Evolutionary conservation across 176 grass and related monocot genomes (phyloP).

Genomic region (Luzula sylvatica): DNA sequence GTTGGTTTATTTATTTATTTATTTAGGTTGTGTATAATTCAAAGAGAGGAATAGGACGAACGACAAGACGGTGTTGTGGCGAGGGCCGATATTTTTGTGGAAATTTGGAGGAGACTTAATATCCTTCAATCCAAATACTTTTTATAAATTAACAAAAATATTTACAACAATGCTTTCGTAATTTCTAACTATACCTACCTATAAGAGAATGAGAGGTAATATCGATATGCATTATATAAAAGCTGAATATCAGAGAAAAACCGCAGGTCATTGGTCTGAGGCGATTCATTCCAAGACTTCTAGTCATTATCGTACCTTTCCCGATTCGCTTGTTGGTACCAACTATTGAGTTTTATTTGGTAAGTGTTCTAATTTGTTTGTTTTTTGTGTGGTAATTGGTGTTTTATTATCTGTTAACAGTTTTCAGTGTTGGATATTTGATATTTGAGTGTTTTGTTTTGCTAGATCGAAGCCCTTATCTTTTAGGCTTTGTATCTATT

Average conservation of each 20-base stretch:
- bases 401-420: neutral
- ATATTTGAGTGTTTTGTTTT: neutral
- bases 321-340: conserved; percentile 67
- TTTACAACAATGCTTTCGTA: no score
- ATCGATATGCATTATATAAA: conserved; percentile 99
- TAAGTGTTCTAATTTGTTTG: no score
- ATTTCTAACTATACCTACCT: no score
- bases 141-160: no score
- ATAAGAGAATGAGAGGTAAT: no score
- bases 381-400: neutral
- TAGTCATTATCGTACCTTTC: conserved; percentile 72
- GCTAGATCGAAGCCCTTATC: neutral
- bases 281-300: conserved; percentile 85
- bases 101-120: no score
- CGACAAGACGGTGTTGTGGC: conserved; percentile 67
- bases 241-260: conserved; percentile 63
- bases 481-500: neutral
- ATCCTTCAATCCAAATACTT: no score
- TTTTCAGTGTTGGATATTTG: neutral
- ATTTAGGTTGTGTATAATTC: conserved; percentile 72
- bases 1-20: no score
- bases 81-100: conserved; percentile 71
- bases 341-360: conserved; percentile 17
- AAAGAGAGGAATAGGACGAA: conserved; percentile 86
- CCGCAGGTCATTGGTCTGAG: conserved; percentile 50